Evolutionary conservation across 2,329 filamentous ascomycete species (phyloP), one percentile per base, ranked within the genome.

Genomic region (Xylariaceae sp.): DNA sequence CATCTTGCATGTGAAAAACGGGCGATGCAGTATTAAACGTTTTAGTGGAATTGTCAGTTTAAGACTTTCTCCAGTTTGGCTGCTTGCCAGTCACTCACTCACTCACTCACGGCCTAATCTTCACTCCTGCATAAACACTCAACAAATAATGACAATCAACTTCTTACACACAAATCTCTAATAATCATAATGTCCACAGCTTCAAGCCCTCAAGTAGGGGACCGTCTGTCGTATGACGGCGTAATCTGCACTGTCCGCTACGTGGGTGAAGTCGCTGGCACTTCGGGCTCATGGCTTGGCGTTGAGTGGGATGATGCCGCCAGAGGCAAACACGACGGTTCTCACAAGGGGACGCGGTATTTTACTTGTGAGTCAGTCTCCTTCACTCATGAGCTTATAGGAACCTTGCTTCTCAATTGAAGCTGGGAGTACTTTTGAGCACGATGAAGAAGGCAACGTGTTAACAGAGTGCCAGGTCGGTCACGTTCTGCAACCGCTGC

Each of bases 231-330:
- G 2, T 95, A 89, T 68, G 86, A 88, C 65, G 85, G 85, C 37
- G 84, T 85, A 17, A 76, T 89, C 48, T 96, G 92, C 75, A 97
- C 93, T 0, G 82, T 97, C 59, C 87, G 91, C 62, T 97, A 92
- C 71, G 76, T 89, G 62, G 94, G 94, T 50, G 74, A 82, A 39
- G 88, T 97, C 6, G 80, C 84, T 54, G 89, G 88, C 66, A 92
- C 91, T 7, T 80, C 83, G 49, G 90, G 91, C 53, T 79, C 82
- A 63, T 97, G 93, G 92, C 82, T 97, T 39, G 94, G 94, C 51
- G 90, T 97, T 52, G 94, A 99, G 81, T 99, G 94, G 94, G 93
- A 97, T 75, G 90, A 97, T 73, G 78, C 86, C 58, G 81, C 80
- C 44, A 83, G 92, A 68, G 94, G 94, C 62, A 97, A 97, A 78